These are phyloP conservation scores for Candida rishiriensis DNA, from an alignment of 805 yeast genomes.

Conservation along the genomic window DNA sequence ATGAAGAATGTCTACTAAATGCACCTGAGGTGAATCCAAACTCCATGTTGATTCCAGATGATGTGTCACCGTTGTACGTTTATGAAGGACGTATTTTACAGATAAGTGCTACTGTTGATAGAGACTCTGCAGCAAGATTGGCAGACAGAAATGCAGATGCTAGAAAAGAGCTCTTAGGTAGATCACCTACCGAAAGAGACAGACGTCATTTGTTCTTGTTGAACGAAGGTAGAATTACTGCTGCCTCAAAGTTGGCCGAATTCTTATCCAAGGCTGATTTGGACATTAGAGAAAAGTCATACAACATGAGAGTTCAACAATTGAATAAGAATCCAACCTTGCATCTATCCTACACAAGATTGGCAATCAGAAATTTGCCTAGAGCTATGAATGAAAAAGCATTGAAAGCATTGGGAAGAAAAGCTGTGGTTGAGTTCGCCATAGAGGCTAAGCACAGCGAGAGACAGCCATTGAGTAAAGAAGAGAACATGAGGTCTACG, in stretches of 20 bases:
- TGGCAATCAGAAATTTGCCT: slow-evolving; percentile 92
- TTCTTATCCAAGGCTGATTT: slow-evolving; percentile 65
- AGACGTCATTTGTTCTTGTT: slow-evolving; percentile 78
- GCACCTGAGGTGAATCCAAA: slow-evolving; percentile 69
- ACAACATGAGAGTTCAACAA: slow-evolving; percentile 80
- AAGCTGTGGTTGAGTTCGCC: slow-evolving; percentile 92
- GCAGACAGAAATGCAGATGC: slow-evolving; percentile 69
- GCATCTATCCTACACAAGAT: slow-evolving; percentile 89
- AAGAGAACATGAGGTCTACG: slow-evolving; percentile 78
- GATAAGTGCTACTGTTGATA: slow-evolving; percentile 78
- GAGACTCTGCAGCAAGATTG: slow-evolving; percentile 72
- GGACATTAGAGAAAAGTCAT: slow-evolving; percentile 85
- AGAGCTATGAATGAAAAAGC: slow-evolving; percentile 87
- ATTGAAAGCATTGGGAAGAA: slow-evolving; percentile 86
- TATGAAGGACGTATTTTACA: slow-evolving; percentile 90
- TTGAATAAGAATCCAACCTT: slow-evolving; percentile 85
- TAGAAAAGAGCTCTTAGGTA: slow-evolving; percentile 75
- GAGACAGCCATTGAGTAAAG: slow-evolving; percentile 85
- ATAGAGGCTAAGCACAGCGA: slow-evolving; percentile 70
- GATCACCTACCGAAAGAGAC: slow-evolving; percentile 74
- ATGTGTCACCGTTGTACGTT: slow-evolving; percentile 83
- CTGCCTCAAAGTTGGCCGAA: slow-evolving; percentile 73
- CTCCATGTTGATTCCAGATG: slow-evolving; percentile 81
- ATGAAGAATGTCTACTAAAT: slow-evolving; percentile 60
- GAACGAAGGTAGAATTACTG: slow-evolving; percentile 90